Base-by-base conservation (phyloP, 23 red algal genomes). In the Gracilaria domingensis region DNA sequence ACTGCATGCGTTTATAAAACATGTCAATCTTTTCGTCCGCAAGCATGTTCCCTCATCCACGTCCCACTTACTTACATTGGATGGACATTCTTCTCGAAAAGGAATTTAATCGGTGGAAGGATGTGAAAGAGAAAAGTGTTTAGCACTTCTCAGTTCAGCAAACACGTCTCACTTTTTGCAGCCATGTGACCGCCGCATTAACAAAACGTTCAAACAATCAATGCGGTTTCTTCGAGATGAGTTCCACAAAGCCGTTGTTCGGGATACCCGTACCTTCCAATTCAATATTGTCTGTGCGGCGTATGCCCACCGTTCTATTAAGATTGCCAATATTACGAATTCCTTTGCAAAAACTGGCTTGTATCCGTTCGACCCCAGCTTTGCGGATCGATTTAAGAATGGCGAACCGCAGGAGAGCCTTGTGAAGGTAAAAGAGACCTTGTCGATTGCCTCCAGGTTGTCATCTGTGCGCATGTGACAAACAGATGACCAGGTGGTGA, bases 161-260 rank as follows among this genome's bases (percentile, higher is more conserved):
- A 75, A 87, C 39, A 87, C 69, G 4, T 75, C 83, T 2, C 83
- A 87, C 29, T 32, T 87, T 21, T 55, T 87, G 16, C 60, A 87
- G 34, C 83, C 83, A 13, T 87, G 83, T 75, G 83, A 87, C 49
- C 4, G 66, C 13, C 28, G 39, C 20, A 39, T 87, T 32, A 87
- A 87, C 49, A 47, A 87, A 75, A 71, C n/a, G 30, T 73, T 87
- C 44, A 55, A 87, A 39, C 53, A 33, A 26, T 57, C 60, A 32
- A 38, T 87, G 35, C 1, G 69, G 2, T 61, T 48, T 26, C n/a
- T 87, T 26, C 20, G 66, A 54, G 37, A 87, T 39, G 36, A 39
- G 21, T 87, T 87, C 38, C n/a, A 37, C 53, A 36, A 58, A 17
- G 30, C 24, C 24, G 66, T 21, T 8, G 20, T 71, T 2, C 45